These are phyloP conservation scores for Blastobotrys peoriensis DNA, from an alignment of 805 yeast species.

Conservation along the genomic window DNA sequence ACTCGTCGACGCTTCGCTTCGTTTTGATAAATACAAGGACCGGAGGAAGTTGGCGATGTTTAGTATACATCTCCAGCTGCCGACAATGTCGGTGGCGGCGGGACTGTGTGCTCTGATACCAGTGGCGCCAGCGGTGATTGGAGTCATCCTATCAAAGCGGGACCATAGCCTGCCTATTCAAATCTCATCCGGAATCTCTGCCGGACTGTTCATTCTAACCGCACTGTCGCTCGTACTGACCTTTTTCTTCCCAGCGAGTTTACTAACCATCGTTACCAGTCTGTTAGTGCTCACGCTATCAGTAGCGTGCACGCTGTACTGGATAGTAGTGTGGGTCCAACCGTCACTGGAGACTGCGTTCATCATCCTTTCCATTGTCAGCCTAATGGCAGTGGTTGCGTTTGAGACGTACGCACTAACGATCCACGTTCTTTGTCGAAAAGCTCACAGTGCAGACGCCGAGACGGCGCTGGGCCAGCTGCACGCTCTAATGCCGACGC, in stretches of 20 bases:
- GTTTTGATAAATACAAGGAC: too few species aligned
- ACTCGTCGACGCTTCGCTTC: too few species aligned
- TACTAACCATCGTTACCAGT: background rate
- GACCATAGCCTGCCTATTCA: background rate
- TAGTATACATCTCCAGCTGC: constrained; percentile 23
- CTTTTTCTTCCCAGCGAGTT: background rate
- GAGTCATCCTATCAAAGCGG: background rate
- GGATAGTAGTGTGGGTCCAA: background rate
- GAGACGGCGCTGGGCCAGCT: background rate
- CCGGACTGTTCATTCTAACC: background rate
- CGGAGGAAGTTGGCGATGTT: too few species aligned
- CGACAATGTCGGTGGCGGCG: constrained; percentile 22
- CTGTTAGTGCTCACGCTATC: background rate
- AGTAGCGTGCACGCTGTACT: background rate
- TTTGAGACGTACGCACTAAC: background rate
- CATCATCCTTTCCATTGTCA: background rate
- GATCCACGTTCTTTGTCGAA: background rate
- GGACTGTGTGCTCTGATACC: constrained; percentile 12
- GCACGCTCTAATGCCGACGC: background rate
- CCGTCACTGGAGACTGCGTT: background rate
- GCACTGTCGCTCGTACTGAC: background rate
- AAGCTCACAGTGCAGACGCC: background rate
- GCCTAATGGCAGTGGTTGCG: background rate
- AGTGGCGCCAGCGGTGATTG: constrained; percentile 8
- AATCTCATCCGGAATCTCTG: background rate